A percentile compares a stretch with the other conserved stretches of the same genome.
Conservation (phyloP, 345 rosid species). For the Capsella bursapastoris region DNA sequence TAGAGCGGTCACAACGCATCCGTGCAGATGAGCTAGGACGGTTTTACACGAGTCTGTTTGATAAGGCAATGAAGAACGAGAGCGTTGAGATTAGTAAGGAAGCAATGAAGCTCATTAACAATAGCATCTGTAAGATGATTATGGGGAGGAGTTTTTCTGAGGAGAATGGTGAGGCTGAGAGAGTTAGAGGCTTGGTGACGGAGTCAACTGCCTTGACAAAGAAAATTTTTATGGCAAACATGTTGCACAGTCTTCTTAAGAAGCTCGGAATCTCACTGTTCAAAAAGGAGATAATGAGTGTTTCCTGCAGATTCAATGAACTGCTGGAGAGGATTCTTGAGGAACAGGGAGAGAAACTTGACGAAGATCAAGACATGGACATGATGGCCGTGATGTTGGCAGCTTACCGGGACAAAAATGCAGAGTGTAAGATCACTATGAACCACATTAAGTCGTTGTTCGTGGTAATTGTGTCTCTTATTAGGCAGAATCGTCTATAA, state of each 20-base stretch:
- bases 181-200: neutral
- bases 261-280: slow-evolving; percentile 46
- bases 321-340: slow-evolving; percentile 63
- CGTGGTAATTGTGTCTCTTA: neutral
- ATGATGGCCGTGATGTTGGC: slow-evolving; percentile 58
- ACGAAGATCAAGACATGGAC: slow-evolving; percentile 38
- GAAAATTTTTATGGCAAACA: neutral
- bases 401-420: neutral
- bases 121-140: neutral
- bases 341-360: slow-evolving; percentile 50
- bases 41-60: neutral
- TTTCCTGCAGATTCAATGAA: slow-evolving; percentile 46
- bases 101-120: slow-evolving; percentile 8
- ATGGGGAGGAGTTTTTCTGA: slow-evolving; percentile 29
- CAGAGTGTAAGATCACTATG: neutral
- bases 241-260: slow-evolving; percentile 8
- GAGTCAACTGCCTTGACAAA: neutral
- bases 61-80: slow-evolving; percentile 18
- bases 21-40: slow-evolving; percentile 13
- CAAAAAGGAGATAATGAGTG: slow-evolving; percentile 56
- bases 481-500: neutral
- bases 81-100: slow-evolving; percentile 1
- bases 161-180: slow-evolving; percentile 4
- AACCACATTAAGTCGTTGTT: neutral
- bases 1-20: neutral